Evolutionary conservation across 192 early-diverging fungal species (phyloP), one percentile per base, ranked within the genome.

Genomic region (Entomortierella chlamydospora): DNA sequence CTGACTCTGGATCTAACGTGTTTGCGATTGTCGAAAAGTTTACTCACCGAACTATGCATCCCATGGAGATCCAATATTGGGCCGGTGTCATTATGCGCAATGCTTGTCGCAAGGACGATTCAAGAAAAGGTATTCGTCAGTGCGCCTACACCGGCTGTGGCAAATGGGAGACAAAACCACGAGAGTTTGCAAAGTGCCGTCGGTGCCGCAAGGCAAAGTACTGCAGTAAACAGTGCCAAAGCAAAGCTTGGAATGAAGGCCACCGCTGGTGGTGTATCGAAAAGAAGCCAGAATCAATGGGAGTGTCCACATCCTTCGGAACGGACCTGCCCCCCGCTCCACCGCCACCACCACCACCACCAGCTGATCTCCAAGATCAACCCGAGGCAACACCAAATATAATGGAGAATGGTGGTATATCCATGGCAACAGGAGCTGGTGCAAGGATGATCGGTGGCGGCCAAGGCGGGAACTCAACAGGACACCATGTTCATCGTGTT

Each of bases 131-230:
- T 31, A 85, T 92, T 52, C 88, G 93, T 50, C 90, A 93, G 61
- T 96, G 94, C 82, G 92, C 92, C 18, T 87, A 93, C 68, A 87
- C 93, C 64, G 85, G 87, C 55, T 95, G 93, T 69, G 92, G 90
- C 57, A 91, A 90, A 64, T 92, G 90, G 90, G 93, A 96, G 69
- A 68, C 72, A 7, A 89, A 88, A 54, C 87, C 89, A 13, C 83
- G 92, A 62, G 89, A 95, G 83, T 95, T 95, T 85, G 88, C 91
- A 41, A 96, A 94, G 84, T 97, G 95, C 79, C 92, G 92, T 30
- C 81, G 93, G 55, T 97, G 95, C 81, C 87, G 94, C 61, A 92
- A 93, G 60, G 94, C 93, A 57, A 94, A 93, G 52, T 97, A 97
- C 74, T 97, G 95, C 76, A 90, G 91, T 64, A 92, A 92, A 68